A percentile compares a stretch with the other conserved stretches of the same genome.
Conservation (phyloP, 2,329 filamentous ascomycete species). For the Fusarium penzigii region DNA sequence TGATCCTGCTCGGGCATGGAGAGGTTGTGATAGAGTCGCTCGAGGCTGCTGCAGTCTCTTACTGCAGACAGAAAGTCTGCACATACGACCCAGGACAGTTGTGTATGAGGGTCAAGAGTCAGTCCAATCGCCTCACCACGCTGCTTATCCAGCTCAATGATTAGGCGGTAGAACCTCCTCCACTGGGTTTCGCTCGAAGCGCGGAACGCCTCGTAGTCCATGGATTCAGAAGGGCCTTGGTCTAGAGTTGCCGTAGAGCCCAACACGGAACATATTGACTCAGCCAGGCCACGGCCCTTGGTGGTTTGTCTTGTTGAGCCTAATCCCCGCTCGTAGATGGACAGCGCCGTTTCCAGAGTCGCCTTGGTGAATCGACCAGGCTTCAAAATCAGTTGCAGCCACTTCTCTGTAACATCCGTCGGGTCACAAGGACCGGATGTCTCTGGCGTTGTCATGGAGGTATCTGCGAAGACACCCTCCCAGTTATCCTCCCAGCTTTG, state of each 20-base stretch:
- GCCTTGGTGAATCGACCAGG: constrained; percentile 80
- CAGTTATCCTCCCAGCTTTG: constrained; percentile 68
- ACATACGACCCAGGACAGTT: constrained; percentile 81
- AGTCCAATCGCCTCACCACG: constrained; percentile 80
- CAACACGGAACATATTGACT: constrained; percentile 74
- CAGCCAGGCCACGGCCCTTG: constrained; percentile 63
- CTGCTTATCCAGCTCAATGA: constrained; percentile 83
- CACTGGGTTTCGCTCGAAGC: constrained; percentile 78
- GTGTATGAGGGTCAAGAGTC: constrained; percentile 68
- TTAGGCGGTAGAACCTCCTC: constrained; percentile 84
- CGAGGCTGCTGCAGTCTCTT: constrained; percentile 75
- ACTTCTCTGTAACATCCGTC: constrained; percentile 76
- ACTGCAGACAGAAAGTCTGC: constrained; percentile 80
- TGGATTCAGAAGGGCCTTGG: constrained; percentile 60
- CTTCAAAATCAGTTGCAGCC: constrained; percentile 80
- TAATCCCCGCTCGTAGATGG: constrained; percentile 73
- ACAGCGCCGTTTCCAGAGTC: constrained; percentile 80
- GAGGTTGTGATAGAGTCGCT: constrained; percentile 73
- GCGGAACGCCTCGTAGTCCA: constrained; percentile 77
- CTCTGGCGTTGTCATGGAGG: constrained; percentile 53
- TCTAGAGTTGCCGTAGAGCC: constrained; percentile 68
- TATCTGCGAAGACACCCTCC: constrained; percentile 67
- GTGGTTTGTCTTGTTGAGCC: constrained; percentile 37
- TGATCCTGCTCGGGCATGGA: constrained; percentile 52
- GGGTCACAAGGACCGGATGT: constrained; percentile 63